Percentiles rank a stretch among this genome's conserved stretches.
Evolutionary conservation across 1,284 basidiomycete species (phyloP).

Genomic region (Rugosomyces carneus): DNA sequence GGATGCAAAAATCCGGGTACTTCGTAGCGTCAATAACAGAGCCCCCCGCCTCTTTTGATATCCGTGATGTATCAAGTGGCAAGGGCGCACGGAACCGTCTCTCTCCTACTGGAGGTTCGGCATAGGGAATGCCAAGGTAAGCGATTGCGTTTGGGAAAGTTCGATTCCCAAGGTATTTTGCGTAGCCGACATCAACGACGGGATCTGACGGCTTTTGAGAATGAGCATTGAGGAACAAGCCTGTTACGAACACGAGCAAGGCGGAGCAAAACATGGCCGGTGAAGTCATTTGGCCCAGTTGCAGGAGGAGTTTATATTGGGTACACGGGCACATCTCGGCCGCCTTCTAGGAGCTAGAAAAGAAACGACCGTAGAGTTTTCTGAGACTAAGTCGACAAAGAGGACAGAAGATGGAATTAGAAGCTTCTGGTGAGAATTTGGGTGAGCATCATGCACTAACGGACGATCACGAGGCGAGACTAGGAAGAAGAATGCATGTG

Average conservation of each 20-base stretch:
- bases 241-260: constrained; percentile 9
- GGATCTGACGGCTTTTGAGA: constrained; percentile 6
- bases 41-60: constrained; percentile 29
- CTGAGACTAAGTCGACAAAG: background rate
- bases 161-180: constrained; percentile 46
- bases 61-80: constrained; percentile 35
- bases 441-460: background rate
- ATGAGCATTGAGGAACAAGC: constrained; percentile 9
- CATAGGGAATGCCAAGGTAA: constrained; percentile 51
- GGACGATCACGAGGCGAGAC: background rate
- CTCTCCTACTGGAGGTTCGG: constrained; percentile 48
- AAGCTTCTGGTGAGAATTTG: constrained; percentile 1
- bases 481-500: background rate
- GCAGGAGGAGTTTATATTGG: background rate
- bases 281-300: background rate
- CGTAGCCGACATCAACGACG: constrained; percentile 45
- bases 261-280: constrained; percentile 14
- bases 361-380: too few relatives aligned
- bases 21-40: constrained; percentile 39
- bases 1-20: constrained; percentile 53
- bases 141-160: constrained; percentile 43
- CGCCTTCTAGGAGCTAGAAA: too few relatives aligned
- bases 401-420: background rate
- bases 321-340: too few relatives aligned
- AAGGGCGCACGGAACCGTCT: constrained; percentile 44